Base-by-base conservation (phyloP, 2,329 filamentous ascomycete genomes). In the Chaetomiaceae sp. region DNA sequence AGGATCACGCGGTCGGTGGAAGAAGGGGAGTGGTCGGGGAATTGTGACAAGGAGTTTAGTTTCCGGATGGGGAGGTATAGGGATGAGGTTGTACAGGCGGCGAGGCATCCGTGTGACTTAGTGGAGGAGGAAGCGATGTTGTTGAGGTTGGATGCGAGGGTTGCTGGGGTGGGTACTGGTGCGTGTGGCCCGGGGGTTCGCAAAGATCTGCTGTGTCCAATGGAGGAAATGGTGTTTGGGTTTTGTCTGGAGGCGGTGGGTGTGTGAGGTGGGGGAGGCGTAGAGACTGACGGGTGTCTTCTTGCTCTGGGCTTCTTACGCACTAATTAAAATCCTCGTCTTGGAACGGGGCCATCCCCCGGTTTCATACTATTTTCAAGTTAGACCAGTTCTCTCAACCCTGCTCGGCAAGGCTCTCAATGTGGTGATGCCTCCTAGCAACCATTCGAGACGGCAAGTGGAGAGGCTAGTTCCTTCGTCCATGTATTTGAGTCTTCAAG, bases 31-130 rank as follows among this genome's bases (percentile, higher is more conserved):
- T 69, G 65, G 57, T 60, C 64, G 2, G 59, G 65, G 61, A 70
- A 64, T 53, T 58, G 68, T 55, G 60, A 55, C 34, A 57, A 57
- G 37, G 53, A 61, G 30, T 78, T 79, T 55, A 77, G 70, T 61
- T 87, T 85, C 67, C 72, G 73, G 44, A 79, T 75, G 0, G 74
- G 73, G 8, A 75, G 77, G 54, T 79, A 83, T 60, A 71, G 72
- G 16, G 70, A 73, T 20, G 62, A 66, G 31, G 76, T 73, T 43
- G 66, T 87, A 23, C 75, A 82, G 41, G 70, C 71, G 2, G 82
- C 83, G 3, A 74, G 68, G 38, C 85, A 89, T 63, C 84, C 85
- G 1, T 73, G 79, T 56, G 82, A 88, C 62, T 65, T 89, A 48
- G 69, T 69, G 3, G 72, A 73, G 54, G 71, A 77, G 58, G 71